A percentile compares a stretch with the other conserved stretches of the same genome.
These are phyloP conservation scores for Margaritispora aquatica DNA, from an alignment of 495 filamentous ascomycete species.

Conservation along the genomic window DNA sequence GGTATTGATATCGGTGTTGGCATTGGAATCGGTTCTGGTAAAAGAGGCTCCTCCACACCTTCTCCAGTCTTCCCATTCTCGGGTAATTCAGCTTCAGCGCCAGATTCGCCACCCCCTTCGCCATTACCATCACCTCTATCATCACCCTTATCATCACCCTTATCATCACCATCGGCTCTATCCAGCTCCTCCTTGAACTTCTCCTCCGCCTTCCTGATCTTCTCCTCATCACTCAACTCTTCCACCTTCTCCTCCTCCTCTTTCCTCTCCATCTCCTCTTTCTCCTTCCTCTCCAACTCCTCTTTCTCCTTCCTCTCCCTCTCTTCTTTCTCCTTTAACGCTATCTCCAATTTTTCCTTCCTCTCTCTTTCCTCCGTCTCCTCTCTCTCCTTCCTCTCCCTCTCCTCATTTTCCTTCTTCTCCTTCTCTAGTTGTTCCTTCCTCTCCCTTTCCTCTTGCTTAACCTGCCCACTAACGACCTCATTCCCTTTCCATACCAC, in stretches of 20 bases:
- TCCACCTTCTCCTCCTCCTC: not conserved
- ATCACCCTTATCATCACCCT: not conserved
- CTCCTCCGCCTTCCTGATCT: not conserved
- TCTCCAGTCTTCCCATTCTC: too few relatives aligned
- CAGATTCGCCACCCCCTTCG: too few relatives aligned
- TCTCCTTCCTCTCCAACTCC: not conserved
- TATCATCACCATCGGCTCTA: not conserved
- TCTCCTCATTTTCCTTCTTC: not conserved
- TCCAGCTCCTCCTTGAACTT: not conserved
- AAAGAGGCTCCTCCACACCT: too few relatives aligned
- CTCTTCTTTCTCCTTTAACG: not conserved
- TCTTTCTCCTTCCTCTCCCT: not conserved
- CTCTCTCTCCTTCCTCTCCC: not conserved
- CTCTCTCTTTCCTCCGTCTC: not conserved
- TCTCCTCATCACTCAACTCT: not conserved
- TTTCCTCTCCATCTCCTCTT: not conserved
- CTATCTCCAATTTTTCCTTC: not conserved
- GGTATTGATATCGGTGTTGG: too few relatives aligned
- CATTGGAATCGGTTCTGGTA: too few relatives aligned
- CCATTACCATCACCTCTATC: too few relatives aligned
- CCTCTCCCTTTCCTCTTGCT: not conserved
- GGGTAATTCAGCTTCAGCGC: too few relatives aligned
- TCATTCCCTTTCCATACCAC: not conserved
- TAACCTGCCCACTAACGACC: not conserved
- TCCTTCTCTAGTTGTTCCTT: not conserved